phyloP scores from a whole-genome alignment of 1,284 basidiomycete genomes.

The Stygiomarasmius scandens region DNA sequence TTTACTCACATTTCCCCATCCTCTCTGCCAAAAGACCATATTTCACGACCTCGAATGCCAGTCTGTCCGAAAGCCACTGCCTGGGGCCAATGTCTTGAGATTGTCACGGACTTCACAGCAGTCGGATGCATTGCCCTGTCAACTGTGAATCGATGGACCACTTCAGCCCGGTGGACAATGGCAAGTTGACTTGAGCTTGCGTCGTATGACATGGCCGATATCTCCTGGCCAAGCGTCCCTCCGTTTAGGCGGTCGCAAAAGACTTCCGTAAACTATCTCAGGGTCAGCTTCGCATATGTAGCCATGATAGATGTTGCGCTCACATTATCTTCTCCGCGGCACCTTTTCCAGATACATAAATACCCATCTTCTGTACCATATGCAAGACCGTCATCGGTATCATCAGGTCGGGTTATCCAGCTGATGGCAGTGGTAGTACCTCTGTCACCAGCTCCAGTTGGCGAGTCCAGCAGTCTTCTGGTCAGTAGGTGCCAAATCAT shows the following conservation, averaged over 20 bases:
- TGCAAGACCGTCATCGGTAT: slow-evolving; percentile 7
- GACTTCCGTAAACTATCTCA: slow-evolving; percentile 5
- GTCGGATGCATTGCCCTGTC: slow-evolving; percentile 3
- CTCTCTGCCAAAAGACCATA: slow-evolving; percentile 13
- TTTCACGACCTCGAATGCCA: slow-evolving; percentile 1
- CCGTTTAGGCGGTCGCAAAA: slow-evolving; percentile 6
- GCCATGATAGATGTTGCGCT: not conserved
- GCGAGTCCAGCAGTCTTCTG: not conserved
- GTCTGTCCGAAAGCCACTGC: slow-evolving; percentile 9
- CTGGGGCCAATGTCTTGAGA: slow-evolving; percentile 10
- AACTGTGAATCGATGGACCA: slow-evolving; percentile 9
- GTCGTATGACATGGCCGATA: slow-evolving; percentile 11
- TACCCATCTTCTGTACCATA: slow-evolving; percentile 10
- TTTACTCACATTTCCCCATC: slow-evolving; percentile 14
- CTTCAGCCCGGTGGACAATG: slow-evolving; percentile 5
- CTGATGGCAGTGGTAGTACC: slow-evolving; percentile 9
- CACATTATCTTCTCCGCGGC: not conserved
- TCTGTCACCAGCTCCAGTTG: slow-evolving; percentile 4
- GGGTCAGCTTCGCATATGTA: not conserved
- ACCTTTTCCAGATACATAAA: slow-evolving; percentile 8
- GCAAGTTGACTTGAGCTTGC: slow-evolving; percentile 7
- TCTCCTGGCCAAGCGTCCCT: slow-evolving; percentile 8
- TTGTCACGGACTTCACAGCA: not conserved
- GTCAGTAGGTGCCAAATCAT: slow-evolving; percentile 5
- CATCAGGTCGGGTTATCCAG: slow-evolving; percentile 9